Evolutionary conservation across 768 basidiomycete species (phyloP).

Genomic region (Hebeloma cylindrosporum): DNA sequence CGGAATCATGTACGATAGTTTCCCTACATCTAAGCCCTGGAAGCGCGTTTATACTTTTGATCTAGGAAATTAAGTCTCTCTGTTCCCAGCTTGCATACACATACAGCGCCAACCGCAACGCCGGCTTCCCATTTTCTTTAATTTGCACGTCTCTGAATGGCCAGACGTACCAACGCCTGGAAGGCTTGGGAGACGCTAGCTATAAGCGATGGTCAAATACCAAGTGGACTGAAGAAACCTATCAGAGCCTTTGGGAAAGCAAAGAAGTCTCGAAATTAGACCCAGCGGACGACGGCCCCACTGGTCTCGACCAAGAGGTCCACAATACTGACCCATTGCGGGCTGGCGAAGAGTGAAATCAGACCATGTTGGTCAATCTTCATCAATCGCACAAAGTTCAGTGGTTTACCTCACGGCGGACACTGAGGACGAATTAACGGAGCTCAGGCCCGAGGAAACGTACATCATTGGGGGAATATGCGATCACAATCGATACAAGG

Average conservation of each 20-base stretch:
- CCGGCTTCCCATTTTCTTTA: conserved; percentile 68
- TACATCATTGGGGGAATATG: conserved; percentile 96
- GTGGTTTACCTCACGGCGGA: conserved; percentile 96
- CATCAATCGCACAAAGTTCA: conserved; percentile 37
- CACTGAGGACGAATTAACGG: conserved; percentile 80
- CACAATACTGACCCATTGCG: conserved; percentile 4
- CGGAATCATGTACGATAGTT: conserved; percentile 21
- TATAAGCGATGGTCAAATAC: conserved; percentile 81
- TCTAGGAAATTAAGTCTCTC: conserved; percentile 88
- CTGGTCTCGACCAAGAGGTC: background rate
- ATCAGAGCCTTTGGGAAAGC: conserved; percentile 63
- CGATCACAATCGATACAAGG: conserved; percentile 97
- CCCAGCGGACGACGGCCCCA: background rate
- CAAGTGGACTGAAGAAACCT: conserved; percentile 81
- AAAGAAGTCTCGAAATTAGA: background rate
- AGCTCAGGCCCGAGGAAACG: conserved; percentile 78
- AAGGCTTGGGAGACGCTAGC: conserved; percentile 60
- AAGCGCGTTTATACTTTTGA: conserved; percentile 8
- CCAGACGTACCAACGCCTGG: conserved; percentile 61
- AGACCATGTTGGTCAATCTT: conserved; percentile 15
- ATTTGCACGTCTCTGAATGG: conserved; percentile 83
- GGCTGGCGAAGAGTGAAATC: conserved; percentile 14
- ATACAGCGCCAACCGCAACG: conserved; percentile 82
- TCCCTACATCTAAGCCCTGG: conserved; percentile 13
- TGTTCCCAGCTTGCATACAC: conserved; percentile 89